phyloP scores from a whole-genome alignment of 2,329 filamentous ascomycete species.

The Cladosporium cucumerinum region DNA sequence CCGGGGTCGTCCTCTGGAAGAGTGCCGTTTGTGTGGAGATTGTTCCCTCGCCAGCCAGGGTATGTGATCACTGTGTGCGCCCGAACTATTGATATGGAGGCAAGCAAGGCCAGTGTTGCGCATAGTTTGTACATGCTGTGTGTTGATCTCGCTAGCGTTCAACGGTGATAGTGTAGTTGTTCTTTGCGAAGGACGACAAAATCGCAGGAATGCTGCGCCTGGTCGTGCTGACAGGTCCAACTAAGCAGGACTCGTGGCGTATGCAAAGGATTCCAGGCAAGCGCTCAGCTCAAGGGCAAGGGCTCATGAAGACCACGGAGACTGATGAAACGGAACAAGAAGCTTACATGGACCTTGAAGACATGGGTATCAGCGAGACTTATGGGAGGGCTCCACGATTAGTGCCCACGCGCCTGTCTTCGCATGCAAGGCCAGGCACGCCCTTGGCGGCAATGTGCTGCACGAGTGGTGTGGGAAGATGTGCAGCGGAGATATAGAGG shows the following conservation, averaged over 20 bases:
- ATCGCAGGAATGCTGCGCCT: neutral
- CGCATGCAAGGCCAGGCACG: conserved; percentile 10
- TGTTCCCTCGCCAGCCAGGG: conserved; percentile 83
- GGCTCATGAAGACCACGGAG: neutral
- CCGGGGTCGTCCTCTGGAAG: conserved; percentile 36
- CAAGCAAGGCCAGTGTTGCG: conserved; percentile 14
- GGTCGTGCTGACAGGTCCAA: neutral
- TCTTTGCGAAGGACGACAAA: neutral
- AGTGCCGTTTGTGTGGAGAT: conserved; percentile 70
- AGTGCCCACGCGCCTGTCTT: neutral
- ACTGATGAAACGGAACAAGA: neutral
- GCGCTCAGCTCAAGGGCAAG: neutral
- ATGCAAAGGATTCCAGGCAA: neutral
- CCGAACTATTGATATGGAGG: conserved; percentile 29
- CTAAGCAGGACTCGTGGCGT: neutral
- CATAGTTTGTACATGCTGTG: conserved; percentile 15
- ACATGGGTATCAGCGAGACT: conserved; percentile 4
- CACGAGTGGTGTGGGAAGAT: conserved; percentile 7
- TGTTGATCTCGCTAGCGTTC: neutral
- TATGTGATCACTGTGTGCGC: conserved; percentile 85
- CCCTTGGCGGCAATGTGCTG: conserved; percentile 4
- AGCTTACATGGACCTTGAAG: neutral
- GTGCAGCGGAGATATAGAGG: neutral
- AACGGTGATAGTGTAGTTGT: neutral
- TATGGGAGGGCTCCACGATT: neutral